phyloP scores from a whole-genome alignment of 441 rosid genomes.

The Gossypium trilobum region DNA sequence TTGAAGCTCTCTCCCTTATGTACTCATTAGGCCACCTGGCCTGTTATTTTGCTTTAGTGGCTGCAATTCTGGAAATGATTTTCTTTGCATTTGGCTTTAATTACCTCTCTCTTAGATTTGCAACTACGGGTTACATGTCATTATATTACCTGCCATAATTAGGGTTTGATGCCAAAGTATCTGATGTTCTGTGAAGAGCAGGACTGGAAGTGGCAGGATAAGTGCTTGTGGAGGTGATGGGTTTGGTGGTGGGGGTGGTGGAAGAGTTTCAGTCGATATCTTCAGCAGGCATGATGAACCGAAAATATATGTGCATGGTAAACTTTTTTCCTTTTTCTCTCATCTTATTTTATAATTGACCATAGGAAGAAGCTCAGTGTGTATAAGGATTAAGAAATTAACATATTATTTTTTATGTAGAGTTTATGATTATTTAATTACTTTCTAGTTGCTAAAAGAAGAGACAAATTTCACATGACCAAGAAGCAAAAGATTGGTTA shows the following conservation, averaged over 20 bases:
- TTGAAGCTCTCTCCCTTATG: background rate
- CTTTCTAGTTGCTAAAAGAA: background rate
- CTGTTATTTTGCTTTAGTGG: background rate
- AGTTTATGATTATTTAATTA: background rate
- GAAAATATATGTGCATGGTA: slow-evolving; percentile 87
- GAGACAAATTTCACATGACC: background rate
- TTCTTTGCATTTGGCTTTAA: background rate
- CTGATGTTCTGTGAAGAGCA: slow-evolving; percentile 47
- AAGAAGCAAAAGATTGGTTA: background rate
- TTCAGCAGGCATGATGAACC: slow-evolving; percentile 39
- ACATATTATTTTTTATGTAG: background rate
- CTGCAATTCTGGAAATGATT: background rate
- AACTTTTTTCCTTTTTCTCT: slow-evolving; percentile 17
- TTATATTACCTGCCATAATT: slow-evolving; percentile 1
- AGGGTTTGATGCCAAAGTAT: slow-evolving; percentile 20
- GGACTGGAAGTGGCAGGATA: slow-evolving; percentile 84
- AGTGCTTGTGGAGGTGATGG: slow-evolving; percentile 96
- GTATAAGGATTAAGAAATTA: background rate
- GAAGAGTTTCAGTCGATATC: slow-evolving; percentile 75
- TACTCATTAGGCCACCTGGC: background rate
- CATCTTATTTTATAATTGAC: background rate
- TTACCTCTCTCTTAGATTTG: background rate
- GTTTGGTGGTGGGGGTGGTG: slow-evolving; percentile 96
- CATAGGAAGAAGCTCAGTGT: background rate
- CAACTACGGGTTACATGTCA: background rate